Base-by-base conservation (phyloP, 257 asterid genomes). In the Plantago major region DNA sequence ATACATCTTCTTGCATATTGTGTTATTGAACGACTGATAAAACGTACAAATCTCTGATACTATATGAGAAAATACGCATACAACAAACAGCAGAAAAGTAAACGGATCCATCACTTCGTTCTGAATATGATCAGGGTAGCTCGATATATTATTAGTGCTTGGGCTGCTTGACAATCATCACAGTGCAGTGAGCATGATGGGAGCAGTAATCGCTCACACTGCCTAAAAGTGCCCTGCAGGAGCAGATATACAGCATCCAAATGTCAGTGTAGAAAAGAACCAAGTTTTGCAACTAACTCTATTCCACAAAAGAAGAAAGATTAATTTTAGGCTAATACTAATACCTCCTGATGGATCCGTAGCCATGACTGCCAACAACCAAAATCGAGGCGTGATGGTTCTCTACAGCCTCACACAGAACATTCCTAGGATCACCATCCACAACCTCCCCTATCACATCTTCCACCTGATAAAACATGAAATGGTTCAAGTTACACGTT, bases 301-400 rank as follows among this genome's bases (percentile, higher is more conserved):
- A 18, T 53, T 17, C 45, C 9, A 38, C 11, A 42, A 45, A 13
- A 63, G 8, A 13, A 53, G 11, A 17, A 22, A 26, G 42, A 33
- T 10, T 14, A 15, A 42, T 22, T 22, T 22, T 22, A 58, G 9
- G 28, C 10, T 5, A 4, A 13, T 26, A 58, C 10, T 58, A 42
- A 11, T 77, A 85, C 98, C 98, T 84, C 86, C 84, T 91, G 44
- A 91, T 84, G 43, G 87, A 94, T 78, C 98, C 96, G 80, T 91
- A 91, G 42, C 96, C 98, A 78, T 91, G 98, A 56, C 95, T 88
- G 12, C 98, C 97, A 22, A 91, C 81, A 48, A 86, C 95, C 61
- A 91, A 71, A 19, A 88, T 22, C 50, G 95, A 75, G 58, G 98
- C 98, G 40, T 81, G 76, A 72, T 88, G 82, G 70, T 63, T 84